Percentiles rank a stretch among this genome's conserved stretches.
Evolutionary conservation across 768 basidiomycete species (phyloP).

Genomic region (Gelatoporia subvermispora): DNA sequence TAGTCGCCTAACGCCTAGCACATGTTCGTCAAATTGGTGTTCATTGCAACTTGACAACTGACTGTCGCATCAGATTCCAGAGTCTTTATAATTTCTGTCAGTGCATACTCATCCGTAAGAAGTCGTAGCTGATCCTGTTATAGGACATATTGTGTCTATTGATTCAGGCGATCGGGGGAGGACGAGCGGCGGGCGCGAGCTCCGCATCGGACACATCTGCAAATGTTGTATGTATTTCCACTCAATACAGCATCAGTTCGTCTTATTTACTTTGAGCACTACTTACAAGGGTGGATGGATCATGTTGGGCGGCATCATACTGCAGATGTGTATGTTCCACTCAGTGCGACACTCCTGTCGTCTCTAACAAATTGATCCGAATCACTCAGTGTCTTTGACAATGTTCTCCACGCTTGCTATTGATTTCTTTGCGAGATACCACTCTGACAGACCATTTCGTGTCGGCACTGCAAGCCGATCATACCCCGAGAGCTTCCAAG

Average conservation of each 20-base stretch:
- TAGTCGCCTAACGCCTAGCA: constrained; percentile 38
- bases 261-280: no score
- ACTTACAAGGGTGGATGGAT: constrained; percentile 21
- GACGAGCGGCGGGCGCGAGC: constrained; percentile 17
- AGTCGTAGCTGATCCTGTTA: constrained; percentile 2
- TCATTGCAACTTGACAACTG: not conserved
- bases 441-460: constrained; percentile 31
- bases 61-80: constrained; percentile 16
- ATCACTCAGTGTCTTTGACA: constrained; percentile 8
- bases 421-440: constrained; percentile 42
- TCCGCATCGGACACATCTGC: no score
- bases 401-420: constrained; percentile 36
- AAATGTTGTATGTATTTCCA: no score
- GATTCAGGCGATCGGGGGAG: constrained; percentile 38
- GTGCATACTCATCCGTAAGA: not conserved
- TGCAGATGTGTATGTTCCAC: constrained; percentile 21
- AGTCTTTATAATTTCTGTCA: constrained; percentile 25
- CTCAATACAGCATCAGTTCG: no score
- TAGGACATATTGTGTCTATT: constrained; percentile 34
- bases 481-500: not conserved
- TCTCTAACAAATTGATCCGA: not conserved
- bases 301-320: constrained; percentile 25
- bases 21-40: constrained; percentile 17
- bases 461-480: not conserved
- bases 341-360: not conserved